Evolutionary conservation across 2,329 filamentous ascomycete genomes (phyloP), one percentile per base, ranked within the genome.

Genomic region (Chaetomium sp.): DNA sequence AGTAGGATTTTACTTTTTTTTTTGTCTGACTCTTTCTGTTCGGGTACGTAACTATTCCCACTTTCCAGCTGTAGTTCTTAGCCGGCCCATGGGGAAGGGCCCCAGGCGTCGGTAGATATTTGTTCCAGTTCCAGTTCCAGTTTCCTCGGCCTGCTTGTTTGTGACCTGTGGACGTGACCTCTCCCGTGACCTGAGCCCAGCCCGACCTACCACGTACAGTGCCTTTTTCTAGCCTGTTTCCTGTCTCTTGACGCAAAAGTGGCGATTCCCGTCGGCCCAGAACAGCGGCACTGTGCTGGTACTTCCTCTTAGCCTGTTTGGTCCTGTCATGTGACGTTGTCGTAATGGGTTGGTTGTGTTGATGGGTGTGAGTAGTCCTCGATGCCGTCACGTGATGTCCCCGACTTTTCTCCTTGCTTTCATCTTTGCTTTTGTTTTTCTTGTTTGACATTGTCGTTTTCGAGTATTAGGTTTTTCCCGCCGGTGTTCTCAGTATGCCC

Each of bases 321-420:
- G 42, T 57, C 49, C 53, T 27, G 60, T 70, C 69, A 70, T 66
- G 68, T 70, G 69, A 60, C 47, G 58, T 57, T 53, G 49, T 62
- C 57, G 52, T 64, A 62, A 60, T 57, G 56, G 62, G 64, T 36
- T 49, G 44, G 38, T n/a, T n/a, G n/a, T n/a, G 19, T 6, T 11
- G 7, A 27, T 6, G 19, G 10, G 11, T 19, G n/a, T 46, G 47
- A 9, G 9, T 8, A n/a, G 27, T 35, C 43, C 43, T 43, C 55
- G 47, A 35, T 45, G 7, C n/a, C 12, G 50, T 64, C 62, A 64
- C 62, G 62, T 64, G 62, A 62, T 55, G 34, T 50, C 34, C 46
- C 46, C 37, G 3, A 27, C 40, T 43, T 50, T 9, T 6, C 40
- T 14, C 40, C 5, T 42, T 7, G 3, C 14, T 14, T 40, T 2